Evolutionary conservation across 148 eudicot species (phyloP).

Genomic region (Amaranthus hypochondriacus): DNA sequence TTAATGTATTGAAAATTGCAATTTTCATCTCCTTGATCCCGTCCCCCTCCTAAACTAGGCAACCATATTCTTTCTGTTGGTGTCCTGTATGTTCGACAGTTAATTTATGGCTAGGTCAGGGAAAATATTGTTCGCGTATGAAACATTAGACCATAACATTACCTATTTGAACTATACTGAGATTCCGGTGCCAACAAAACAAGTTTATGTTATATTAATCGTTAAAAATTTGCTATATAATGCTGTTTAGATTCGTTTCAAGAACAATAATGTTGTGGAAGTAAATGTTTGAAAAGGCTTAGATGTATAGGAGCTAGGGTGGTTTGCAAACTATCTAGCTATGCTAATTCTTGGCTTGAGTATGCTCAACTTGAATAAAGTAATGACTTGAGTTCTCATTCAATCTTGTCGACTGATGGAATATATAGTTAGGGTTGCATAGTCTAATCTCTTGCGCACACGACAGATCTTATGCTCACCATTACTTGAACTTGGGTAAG

Average conservation of each 20-base stretch:
- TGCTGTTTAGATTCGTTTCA: neutral
- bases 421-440: too few relatives aligned
- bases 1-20: neutral
- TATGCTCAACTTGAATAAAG: too few relatives aligned
- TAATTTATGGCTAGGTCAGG: conserved; percentile 1
- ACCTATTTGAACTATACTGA: conserved; percentile 1
- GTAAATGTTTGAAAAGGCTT: neutral
- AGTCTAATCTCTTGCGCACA: too few relatives aligned
- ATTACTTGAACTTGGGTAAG: too few relatives aligned
- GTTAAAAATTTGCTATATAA: neutral
- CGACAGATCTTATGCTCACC: too few relatives aligned
- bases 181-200: neutral
- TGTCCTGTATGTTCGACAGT: conserved; percentile 9
- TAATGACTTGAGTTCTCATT: too few relatives aligned
- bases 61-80: neutral
- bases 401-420: too few relatives aligned
- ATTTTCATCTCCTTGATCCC: neutral
- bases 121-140: conserved; percentile 2
- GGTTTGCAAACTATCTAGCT: too few relatives aligned
- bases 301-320: neutral
- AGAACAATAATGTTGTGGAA: neutral
- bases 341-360: too few relatives aligned
- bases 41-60: neutral
- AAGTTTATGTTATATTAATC: neutral
- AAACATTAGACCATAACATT: conserved; percentile 11